phyloP scores from a whole-genome alignment of 2,329 filamentous ascomycete species.

The Apiospora saccharicola region DNA sequence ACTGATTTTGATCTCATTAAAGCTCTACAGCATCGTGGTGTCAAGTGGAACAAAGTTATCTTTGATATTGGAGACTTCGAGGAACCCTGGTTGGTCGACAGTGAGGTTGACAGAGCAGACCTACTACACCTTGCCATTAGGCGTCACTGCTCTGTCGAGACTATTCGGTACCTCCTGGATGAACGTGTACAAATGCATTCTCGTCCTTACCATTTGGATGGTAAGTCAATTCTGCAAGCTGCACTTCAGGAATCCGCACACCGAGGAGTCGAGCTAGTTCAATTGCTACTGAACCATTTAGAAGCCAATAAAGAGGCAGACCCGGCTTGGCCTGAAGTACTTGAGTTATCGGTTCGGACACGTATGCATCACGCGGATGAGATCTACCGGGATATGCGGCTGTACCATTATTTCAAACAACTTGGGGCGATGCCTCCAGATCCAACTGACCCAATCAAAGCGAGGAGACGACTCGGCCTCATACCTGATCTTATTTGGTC shows the following conservation, averaged over 20 bases:
- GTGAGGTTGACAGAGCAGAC: background rate
- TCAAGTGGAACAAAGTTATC: background rate
- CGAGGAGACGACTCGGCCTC: background rate
- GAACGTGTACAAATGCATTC: background rate
- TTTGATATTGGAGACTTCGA: too few relatives aligned
- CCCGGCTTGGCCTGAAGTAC: background rate
- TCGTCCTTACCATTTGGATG: background rate
- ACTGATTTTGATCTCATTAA: background rate
- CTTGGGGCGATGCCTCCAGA: background rate
- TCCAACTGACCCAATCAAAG: background rate
- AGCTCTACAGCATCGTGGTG: background rate
- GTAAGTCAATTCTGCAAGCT: background rate
- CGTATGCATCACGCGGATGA: too few relatives aligned
- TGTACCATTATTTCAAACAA: background rate
- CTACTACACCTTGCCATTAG: background rate
- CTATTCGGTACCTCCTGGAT: background rate
- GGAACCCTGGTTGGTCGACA: too few relatives aligned
- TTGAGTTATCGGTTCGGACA: background rate
- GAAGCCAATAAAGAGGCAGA: background rate
- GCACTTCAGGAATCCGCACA: rapidly evolving
- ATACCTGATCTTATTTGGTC: background rate
- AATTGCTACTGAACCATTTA: background rate
- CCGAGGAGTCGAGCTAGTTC: background rate
- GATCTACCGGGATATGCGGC: too few relatives aligned
- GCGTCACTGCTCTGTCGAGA: background rate